Conservation (phyloP, 768 basidiomycete genomes). For the Leucocoprinus birnbaumii region DNA sequence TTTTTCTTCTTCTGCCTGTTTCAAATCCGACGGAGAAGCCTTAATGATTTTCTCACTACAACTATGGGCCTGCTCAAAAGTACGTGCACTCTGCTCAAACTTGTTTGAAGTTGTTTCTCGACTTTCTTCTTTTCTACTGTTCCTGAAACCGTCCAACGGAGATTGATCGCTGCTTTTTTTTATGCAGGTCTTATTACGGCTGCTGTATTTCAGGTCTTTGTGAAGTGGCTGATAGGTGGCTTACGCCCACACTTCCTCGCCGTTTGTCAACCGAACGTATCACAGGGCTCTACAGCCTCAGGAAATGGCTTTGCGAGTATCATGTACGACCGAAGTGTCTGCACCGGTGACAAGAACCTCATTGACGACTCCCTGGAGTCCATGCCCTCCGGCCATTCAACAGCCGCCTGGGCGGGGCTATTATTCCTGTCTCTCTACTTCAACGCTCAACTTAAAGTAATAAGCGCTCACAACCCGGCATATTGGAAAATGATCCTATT, state of each 20-base stretch:
- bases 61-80: conserved; percentile 53
- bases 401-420: conserved; percentile 56
- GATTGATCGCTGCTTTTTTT: background rate
- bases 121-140: conserved; percentile 8
- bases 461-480: conserved; percentile 55
- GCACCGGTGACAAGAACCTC: conserved; percentile 49
- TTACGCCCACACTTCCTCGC: conserved; percentile 50
- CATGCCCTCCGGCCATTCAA: conserved; percentile 57
- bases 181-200: conserved; percentile 29
- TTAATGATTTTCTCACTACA: conserved; percentile 45
- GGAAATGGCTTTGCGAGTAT: conserved; percentile 46
- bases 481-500: conserved; percentile 64
- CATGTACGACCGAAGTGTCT: conserved; percentile 50
- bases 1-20: conserved; percentile 38
- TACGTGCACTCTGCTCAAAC: conserved; percentile 29
- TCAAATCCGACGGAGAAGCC: conserved; percentile 44
- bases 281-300: conserved; percentile 20
- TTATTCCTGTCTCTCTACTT: conserved; percentile 43
- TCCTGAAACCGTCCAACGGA: background rate
- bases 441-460: conserved; percentile 57
- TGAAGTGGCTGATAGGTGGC: conserved; percentile 54
- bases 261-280: conserved; percentile 47
- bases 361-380: conserved; percentile 57
- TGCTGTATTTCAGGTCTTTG: conserved; percentile 40
- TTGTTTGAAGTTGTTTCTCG: too few relatives aligned